These are phyloP conservation scores for Hyphopichia homilentoma DNA, from an alignment of 805 yeast genomes.

Conservation along the genomic window DNA sequence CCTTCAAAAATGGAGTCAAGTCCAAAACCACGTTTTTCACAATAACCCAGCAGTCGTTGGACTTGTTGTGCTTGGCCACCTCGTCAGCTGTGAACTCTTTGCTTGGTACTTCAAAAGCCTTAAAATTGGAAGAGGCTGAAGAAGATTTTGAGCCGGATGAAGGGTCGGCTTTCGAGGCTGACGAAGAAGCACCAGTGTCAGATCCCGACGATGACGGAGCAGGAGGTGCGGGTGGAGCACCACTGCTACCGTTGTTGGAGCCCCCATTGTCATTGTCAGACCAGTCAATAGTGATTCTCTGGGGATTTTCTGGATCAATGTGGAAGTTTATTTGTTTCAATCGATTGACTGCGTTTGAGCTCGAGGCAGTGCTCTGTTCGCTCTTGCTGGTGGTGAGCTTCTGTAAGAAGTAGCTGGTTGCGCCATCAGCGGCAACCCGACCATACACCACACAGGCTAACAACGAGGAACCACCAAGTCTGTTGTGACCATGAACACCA, in stretches of 20 bases:
- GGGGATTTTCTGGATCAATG: conserved; percentile 36
- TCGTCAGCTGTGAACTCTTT: conserved; percentile 46
- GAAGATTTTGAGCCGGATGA: conserved; percentile 3
- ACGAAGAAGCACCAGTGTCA: background rate
- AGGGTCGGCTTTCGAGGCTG: conserved; percentile 1
- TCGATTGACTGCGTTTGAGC: conserved; percentile 26
- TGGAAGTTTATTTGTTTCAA: conserved; percentile 43
- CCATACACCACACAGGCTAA: conserved; percentile 46
- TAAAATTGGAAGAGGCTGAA: conserved; percentile 2
- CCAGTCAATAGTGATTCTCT: conserved; percentile 33
- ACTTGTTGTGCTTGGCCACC: conserved; percentile 43
- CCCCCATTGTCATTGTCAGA: conserved; percentile 6
- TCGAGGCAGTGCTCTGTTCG: conserved; percentile 4
- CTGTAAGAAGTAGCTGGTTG: conserved; percentile 27
- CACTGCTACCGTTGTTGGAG: background rate
- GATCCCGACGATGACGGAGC: conserved; percentile 4
- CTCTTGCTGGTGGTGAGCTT: conserved; percentile 20
- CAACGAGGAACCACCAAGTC: conserved; percentile 41
- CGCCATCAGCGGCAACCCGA: conserved; percentile 40
- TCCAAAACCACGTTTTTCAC: conserved; percentile 51
- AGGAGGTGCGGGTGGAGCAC: conserved; percentile 3
- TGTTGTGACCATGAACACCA: conserved; percentile 44
- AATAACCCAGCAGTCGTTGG: conserved; percentile 51
- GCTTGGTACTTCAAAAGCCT: conserved; percentile 40
- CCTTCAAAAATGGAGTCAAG: conserved; percentile 39